Evolutionary conservation across 2,329 filamentous ascomycete genomes (phyloP).

Genomic region (Colletotrichum paranaense): DNA sequence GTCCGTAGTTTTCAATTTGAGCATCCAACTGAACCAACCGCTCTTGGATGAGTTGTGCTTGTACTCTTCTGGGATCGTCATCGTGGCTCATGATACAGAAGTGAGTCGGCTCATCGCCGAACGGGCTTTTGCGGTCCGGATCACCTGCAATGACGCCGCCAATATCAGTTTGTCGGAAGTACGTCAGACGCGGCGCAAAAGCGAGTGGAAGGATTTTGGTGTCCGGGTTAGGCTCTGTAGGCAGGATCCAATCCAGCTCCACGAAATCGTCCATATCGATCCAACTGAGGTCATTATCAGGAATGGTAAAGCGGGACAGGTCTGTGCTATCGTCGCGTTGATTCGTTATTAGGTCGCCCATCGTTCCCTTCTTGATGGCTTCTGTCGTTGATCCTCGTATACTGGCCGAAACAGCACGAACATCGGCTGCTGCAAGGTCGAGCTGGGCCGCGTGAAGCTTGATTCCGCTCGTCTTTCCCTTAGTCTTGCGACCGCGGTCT

Average conservation of each 20-base stretch:
- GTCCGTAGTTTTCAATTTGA: slow-evolving; percentile 81
- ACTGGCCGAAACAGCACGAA: slow-evolving; percentile 91
- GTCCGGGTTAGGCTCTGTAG: slow-evolving; percentile 88
- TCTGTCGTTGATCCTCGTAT: slow-evolving; percentile 85
- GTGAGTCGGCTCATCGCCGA: slow-evolving; percentile 93
- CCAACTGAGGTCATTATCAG: slow-evolving; percentile 95
- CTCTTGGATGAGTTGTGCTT: slow-evolving; percentile 84
- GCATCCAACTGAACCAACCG: slow-evolving; percentile 82
- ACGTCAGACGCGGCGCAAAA: slow-evolving; percentile 94
- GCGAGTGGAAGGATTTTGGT: slow-evolving; percentile 94
- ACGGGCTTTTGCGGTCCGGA: slow-evolving; percentile 84
- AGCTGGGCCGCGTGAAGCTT: slow-evolving; percentile 95
- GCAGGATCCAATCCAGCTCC: slow-evolving; percentile 95
- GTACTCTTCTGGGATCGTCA: slow-evolving; percentile 89
- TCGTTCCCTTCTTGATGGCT: slow-evolving; percentile 73
- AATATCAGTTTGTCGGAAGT: slow-evolving; percentile 97
- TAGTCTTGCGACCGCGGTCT: slow-evolving; percentile 79
- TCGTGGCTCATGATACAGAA: slow-evolving; percentile 94
- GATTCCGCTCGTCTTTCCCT: slow-evolving; percentile 89
- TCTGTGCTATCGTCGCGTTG: slow-evolving; percentile 71
- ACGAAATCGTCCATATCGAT: slow-evolving; percentile 99
- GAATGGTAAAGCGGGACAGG: slow-evolving; percentile 91
- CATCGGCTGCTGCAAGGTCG: slow-evolving; percentile 90
- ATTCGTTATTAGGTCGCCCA: slow-evolving; percentile 63
- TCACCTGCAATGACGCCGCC: slow-evolving; percentile 83